These are phyloP conservation scores for Sarcomyxa edulis DNA, from an alignment of 768 basidiomycete species.

Conservation along the genomic window DNA sequence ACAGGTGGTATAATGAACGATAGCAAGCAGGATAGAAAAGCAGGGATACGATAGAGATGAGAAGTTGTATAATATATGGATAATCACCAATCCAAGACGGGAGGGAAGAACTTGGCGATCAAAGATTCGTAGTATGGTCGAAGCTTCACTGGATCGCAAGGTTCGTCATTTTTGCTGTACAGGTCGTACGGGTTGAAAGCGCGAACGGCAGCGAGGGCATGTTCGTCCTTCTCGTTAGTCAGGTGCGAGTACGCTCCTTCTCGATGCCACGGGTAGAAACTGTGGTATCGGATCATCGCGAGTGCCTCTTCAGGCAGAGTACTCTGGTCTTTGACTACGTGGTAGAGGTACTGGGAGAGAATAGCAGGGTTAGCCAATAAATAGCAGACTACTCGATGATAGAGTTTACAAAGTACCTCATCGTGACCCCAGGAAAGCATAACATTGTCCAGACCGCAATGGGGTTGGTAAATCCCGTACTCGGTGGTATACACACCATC, in stretches of 20 bases:
- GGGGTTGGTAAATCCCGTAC: conserved; percentile 69
- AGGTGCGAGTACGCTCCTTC: conserved; percentile 82
- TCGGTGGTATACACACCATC: conserved; percentile 67
- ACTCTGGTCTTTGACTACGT: conserved; percentile 79
- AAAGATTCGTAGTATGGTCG: conserved; percentile 80
- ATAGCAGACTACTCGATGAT: conserved; percentile 4
- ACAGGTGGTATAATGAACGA: too few relatives aligned
- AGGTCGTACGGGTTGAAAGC: conserved; percentile 95
- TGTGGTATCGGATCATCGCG: conserved; percentile 92
- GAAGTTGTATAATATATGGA: too few relatives aligned
- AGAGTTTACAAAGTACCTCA: conserved; percentile 53
- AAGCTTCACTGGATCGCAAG: conserved; percentile 54
- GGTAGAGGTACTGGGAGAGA: conserved; percentile 64
- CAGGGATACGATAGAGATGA: too few relatives aligned
- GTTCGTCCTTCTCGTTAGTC: conserved; percentile 63
- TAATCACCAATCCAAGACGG: conserved; percentile 73
- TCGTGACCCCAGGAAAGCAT: conserved; percentile 93
- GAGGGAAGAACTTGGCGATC: conserved; percentile 84
- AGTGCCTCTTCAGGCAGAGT: conserved; percentile 76
- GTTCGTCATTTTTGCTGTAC: conserved; percentile 82
- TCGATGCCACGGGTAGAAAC: conserved; percentile 95
- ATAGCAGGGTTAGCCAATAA: not conserved
- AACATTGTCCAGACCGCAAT: conserved; percentile 82
- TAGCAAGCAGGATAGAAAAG: too few relatives aligned
- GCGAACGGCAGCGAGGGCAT: conserved; percentile 65